These are phyloP conservation scores for Penicillium sp. DNA, from an alignment of 2,329 filamentous ascomycete genomes.

Conservation along the genomic window DNA sequence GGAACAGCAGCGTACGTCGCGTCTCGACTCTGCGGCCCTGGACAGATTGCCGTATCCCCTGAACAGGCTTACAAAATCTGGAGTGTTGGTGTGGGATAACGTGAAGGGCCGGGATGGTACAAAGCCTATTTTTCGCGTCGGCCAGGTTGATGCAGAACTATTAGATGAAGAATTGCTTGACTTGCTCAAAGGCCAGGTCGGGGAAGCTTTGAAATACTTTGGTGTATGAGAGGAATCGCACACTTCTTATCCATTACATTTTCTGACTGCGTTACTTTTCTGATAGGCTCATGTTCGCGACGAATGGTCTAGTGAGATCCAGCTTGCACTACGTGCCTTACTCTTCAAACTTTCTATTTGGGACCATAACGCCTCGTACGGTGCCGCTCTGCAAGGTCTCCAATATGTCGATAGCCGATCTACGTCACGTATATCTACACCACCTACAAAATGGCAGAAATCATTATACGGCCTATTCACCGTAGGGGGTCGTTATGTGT, in stretches of 20 bases:
- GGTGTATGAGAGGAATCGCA: slow-evolving; percentile 50
- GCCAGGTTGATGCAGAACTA: slow-evolving; percentile 92
- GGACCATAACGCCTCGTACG: slow-evolving; percentile 95
- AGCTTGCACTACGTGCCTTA: slow-evolving; percentile 68
- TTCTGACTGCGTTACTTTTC: slow-evolving; percentile 4
- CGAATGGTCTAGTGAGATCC: slow-evolving; percentile 83
- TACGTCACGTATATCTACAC: slow-evolving; percentile 57
- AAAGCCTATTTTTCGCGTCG: slow-evolving; percentile 82
- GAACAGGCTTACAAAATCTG: slow-evolving; percentile 46
- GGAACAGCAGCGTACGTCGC: slow-evolving; percentile 44
- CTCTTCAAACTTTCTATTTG: slow-evolving; percentile 95
- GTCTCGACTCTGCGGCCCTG: slow-evolving; percentile 51
- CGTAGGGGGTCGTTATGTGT: slow-evolving; percentile 82
- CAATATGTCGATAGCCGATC: slow-evolving; percentile 80
- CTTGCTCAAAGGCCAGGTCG: slow-evolving; percentile 81
- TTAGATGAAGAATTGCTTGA: slow-evolving; percentile 87
- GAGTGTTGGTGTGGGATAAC: slow-evolving; percentile 61
- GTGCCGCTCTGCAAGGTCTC: slow-evolving; percentile 86
- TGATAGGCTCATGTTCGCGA: slow-evolving; percentile 65
- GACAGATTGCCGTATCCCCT: slow-evolving; percentile 61
- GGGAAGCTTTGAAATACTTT: slow-evolving; percentile 83
- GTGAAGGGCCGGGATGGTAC: slow-evolving; percentile 73
- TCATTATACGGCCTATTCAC: slow-evolving; percentile 77
- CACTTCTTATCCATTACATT: neutral
- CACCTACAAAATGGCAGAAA: slow-evolving; percentile 81